Evolutionary conservation across 305 asterid genomes (phyloP).

Genomic region (Salvia sclarea): DNA sequence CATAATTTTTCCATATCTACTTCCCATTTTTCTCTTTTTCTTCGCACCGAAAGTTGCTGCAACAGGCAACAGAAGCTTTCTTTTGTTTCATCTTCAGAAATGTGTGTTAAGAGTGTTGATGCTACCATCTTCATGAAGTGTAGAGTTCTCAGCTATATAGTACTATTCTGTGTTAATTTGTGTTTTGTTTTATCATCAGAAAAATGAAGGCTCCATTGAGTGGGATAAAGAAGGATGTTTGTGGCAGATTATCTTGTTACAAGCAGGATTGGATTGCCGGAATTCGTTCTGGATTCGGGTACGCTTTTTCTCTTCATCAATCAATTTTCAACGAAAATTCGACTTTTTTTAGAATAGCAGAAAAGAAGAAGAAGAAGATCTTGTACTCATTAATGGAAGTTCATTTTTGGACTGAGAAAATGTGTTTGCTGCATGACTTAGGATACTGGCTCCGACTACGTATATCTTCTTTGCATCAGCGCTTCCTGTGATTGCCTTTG

Average conservation of each 20-base stretch:
- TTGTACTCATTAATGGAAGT: no score
- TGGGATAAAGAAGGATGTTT: not conserved
- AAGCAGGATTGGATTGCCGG: conserved; percentile 5
- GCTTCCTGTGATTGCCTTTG: not conserved
- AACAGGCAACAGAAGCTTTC: no score
- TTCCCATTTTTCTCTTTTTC: no score
- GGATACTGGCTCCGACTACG: not conserved
- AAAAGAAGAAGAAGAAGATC: not conserved
- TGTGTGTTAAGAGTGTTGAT: not conserved
- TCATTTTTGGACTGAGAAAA: no score
- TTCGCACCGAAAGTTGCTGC: no score
- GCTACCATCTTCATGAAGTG: not conserved
- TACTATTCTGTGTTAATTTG: not conserved
- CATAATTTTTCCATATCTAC: no score
- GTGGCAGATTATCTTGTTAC: not conserved
- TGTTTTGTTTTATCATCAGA: not conserved
- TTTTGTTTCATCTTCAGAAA: no score
- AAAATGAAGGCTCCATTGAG: conserved; percentile 1
- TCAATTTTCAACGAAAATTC: not conserved
- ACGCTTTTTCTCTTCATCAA: not conserved
- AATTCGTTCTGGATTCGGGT: not conserved
- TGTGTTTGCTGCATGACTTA: no score
- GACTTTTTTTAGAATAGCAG: no score
- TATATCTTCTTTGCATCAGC: conserved; percentile 1
- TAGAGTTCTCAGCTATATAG: not conserved